Percentiles rank a stretch among this genome's conserved stretches.
Evolutionary conservation across 2,329 filamentous ascomycete genomes (phyloP).

Genomic region (Pseudonectria foliicola): DNA sequence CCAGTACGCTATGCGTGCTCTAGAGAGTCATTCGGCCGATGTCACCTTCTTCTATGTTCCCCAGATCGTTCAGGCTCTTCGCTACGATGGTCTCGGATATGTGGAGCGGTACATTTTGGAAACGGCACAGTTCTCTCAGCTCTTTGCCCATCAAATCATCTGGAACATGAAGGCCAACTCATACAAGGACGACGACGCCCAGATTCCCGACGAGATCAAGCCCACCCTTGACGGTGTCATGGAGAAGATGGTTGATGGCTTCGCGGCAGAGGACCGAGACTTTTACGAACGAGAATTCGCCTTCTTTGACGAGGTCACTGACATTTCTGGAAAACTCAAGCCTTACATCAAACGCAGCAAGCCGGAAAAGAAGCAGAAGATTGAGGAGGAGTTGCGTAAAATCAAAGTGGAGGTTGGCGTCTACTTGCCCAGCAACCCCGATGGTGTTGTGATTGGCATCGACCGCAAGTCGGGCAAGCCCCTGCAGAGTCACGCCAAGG

Average conservation of each 20-base stretch:
- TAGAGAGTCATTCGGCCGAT: slow-evolving; percentile 93
- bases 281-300: slow-evolving; percentile 94
- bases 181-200: slow-evolving; percentile 92
- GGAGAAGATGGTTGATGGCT: slow-evolving; percentile 73
- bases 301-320: slow-evolving; percentile 98
- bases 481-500: slow-evolving; percentile 94
- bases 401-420: slow-evolving; percentile 97
- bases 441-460: slow-evolving; percentile 94
- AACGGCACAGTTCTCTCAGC: slow-evolving; percentile 93
- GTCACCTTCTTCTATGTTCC: slow-evolving; percentile 99
- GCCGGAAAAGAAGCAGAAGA: slow-evolving; percentile 97
- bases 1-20: slow-evolving; percentile 91
- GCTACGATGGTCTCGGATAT: slow-evolving; percentile 89
- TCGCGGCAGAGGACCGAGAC: slow-evolving; percentile 66
- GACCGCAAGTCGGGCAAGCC: slow-evolving; percentile 97
- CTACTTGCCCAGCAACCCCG: slow-evolving; percentile 93
- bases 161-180: slow-evolving; percentile 99
- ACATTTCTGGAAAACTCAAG: slow-evolving; percentile 89
- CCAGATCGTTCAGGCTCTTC: slow-evolving; percentile 90
- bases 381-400: slow-evolving; percentile 94
- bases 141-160: slow-evolving; percentile 98
- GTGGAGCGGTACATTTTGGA: slow-evolving; percentile 95
- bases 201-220: slow-evolving; percentile 85
- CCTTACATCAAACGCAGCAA: slow-evolving; percentile 89
- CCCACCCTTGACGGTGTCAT: slow-evolving; percentile 89